These are phyloP conservation scores for Mortierella sp. DNA, from an alignment of 371 early-diverging fungal species.

Conservation along the genomic window DNA sequence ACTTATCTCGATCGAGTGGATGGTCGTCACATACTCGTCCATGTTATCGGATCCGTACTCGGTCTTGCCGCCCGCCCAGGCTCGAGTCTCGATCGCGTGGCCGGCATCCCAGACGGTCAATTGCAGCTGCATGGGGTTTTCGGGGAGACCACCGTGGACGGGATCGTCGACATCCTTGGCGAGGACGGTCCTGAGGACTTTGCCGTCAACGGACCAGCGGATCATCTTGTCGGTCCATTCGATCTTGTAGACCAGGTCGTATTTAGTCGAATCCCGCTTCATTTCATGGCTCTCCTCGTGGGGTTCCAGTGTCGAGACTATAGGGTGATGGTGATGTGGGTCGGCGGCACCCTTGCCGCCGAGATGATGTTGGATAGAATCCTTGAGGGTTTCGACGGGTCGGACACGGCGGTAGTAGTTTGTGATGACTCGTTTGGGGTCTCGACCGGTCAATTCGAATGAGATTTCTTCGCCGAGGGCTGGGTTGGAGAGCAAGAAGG, in stretches of 20 bases:
- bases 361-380: not conserved
- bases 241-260: slow-evolving; percentile 38
- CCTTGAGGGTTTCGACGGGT: not conserved
- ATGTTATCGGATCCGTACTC: slow-evolving; percentile 30
- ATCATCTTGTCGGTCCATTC: slow-evolving; percentile 39
- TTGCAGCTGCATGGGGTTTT: slow-evolving; percentile 44
- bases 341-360: not conserved
- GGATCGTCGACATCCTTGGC: slow-evolving; percentile 16
- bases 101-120: slow-evolving; percentile 51
- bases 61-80: slow-evolving; percentile 42
- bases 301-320: slow-evolving; percentile 10
- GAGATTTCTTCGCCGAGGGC: slow-evolving; percentile 53
- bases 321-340: not conserved
- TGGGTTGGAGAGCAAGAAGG: slow-evolving; percentile 48
- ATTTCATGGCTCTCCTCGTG: slow-evolving; percentile 29
- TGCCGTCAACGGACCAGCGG: slow-evolving; percentile 42
- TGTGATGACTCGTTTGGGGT: slow-evolving; percentile 41
- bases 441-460: slow-evolving; percentile 45
- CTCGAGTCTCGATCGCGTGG: slow-evolving; percentile 17
- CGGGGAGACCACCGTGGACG: slow-evolving; percentile 21
- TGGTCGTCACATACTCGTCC: slow-evolving; percentile 37
- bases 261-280: slow-evolving; percentile 30
- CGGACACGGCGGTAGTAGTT: slow-evolving; percentile 39
- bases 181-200: slow-evolving; percentile 28
- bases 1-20: slow-evolving; percentile 30